Conservation (phyloP, 2,329 filamentous ascomycete species). For the Diaporthe eres region DNA sequence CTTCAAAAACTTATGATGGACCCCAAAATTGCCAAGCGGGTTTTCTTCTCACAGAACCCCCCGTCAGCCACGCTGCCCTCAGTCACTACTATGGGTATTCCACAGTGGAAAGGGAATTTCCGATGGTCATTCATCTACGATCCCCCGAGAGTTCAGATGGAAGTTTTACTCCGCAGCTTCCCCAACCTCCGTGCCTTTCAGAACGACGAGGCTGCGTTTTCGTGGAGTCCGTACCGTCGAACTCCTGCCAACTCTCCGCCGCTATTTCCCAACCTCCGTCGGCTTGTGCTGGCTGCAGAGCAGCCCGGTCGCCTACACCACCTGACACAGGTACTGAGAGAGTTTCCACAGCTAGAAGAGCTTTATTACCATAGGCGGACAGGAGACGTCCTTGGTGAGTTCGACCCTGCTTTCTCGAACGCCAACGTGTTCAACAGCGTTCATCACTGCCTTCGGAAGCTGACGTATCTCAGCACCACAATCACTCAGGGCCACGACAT, state of each 20-base stretch:
- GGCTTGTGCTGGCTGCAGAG: background rate
- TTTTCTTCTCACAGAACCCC: background rate
- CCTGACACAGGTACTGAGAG: background rate
- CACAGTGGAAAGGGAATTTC: background rate
- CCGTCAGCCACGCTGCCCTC: background rate
- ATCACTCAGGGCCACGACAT: rapidly evolving
- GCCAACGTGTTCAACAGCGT: background rate
- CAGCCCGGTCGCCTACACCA: background rate
- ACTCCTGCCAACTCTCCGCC: background rate
- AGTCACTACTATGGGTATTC: background rate
- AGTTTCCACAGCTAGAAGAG: background rate
- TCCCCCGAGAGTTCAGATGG: background rate
- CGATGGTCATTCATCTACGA: rapidly evolving
- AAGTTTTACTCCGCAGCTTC: background rate
- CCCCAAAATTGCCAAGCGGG: background rate
- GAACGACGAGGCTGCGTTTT: background rate
- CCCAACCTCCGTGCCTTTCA: background rate
- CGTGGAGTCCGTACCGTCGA: background rate
- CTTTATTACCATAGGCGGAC: background rate
- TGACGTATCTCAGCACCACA: background rate
- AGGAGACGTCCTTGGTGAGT: rapidly evolving
- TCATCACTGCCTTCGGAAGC: background rate
- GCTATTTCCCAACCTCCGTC: background rate
- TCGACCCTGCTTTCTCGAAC: background rate
- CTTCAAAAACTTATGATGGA: background rate